A percentile compares a stretch with the other conserved stretches of the same genome.
Evolutionary conservation across 345 rosid species (phyloP).

Genomic region (Fremontodendron californicum): DNA sequence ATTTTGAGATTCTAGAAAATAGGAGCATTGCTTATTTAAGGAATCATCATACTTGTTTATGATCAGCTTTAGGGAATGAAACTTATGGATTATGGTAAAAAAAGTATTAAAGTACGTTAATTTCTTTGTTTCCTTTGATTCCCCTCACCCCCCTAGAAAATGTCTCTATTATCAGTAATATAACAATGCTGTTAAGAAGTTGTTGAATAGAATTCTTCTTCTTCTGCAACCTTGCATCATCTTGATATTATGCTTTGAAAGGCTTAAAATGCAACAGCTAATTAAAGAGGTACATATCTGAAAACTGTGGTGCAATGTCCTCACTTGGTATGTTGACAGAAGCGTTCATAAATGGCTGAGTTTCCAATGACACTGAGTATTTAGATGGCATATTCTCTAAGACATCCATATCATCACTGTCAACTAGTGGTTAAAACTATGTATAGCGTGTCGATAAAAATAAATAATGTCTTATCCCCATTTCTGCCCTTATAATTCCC

Average conservation of each 20-base stretch:
- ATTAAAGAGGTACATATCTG: neutral
- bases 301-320: neutral
- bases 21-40: no score
- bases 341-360: neutral
- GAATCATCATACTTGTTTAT: no score
- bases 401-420: neutral
- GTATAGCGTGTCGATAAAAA: neutral
- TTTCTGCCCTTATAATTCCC: neutral
- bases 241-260: neutral
- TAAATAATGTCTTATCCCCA: slow-evolving; percentile 17
- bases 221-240: neutral
- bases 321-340: neutral
- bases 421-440: neutral
- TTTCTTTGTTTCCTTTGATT: neutral
- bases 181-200: neutral
- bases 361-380: slow-evolving; percentile 8
- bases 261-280: neutral
- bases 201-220: neutral
- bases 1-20: no score
- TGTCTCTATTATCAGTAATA: neutral
- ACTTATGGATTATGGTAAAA: no score
- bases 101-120: neutral
- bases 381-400: slow-evolving; percentile 13
- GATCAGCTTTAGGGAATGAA: no score
- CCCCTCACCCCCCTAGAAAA: neutral